Percentiles rank a stretch among this genome's conserved stretches.
phyloP scores from a whole-genome alignment of 768 basidiomycete genomes.

The Suillus luteus region DNA sequence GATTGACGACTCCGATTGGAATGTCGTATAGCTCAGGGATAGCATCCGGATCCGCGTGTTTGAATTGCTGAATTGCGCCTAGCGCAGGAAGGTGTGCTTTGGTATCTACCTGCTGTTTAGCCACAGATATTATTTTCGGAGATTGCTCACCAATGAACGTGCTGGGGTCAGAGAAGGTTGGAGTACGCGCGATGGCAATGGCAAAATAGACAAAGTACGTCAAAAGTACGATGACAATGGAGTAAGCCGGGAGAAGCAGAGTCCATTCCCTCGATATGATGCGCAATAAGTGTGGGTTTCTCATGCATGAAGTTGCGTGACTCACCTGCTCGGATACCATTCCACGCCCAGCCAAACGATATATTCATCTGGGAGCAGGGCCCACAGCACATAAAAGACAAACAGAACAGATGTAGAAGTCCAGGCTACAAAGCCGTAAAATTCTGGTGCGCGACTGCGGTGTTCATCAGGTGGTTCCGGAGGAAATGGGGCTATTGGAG shows the following conservation, averaged over 20 bases:
- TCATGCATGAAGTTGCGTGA: slow-evolving; percentile 3
- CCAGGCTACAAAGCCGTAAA: slow-evolving; percentile 91
- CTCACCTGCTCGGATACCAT: slow-evolving; percentile 89
- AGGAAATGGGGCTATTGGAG: slow-evolving; percentile 48
- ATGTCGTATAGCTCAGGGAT: slow-evolving; percentile 78
- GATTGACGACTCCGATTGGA: slow-evolving; percentile 79
- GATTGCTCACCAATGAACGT: slow-evolving; percentile 62
- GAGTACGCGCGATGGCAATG: slow-evolving; percentile 71
- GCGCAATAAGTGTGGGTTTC: slow-evolving; percentile 8
- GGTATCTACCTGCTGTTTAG: slow-evolving; percentile 47
- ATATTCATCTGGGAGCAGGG: slow-evolving; percentile 70
- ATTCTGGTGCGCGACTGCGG: slow-evolving; percentile 76
- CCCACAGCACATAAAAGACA: slow-evolving; percentile 76
- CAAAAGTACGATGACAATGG: slow-evolving; percentile 66
- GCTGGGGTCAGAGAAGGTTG: slow-evolving; percentile 64
- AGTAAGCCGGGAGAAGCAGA: slow-evolving; percentile 77
- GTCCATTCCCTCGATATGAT: slow-evolving; percentile 75
- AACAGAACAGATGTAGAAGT: slow-evolving; percentile 74
- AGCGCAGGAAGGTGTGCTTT: slow-evolving; percentile 51
- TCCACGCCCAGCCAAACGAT: slow-evolving; percentile 66
- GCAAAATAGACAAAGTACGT: slow-evolving; percentile 80
- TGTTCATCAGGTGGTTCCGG: slow-evolving; percentile 41
- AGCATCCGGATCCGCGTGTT: slow-evolving; percentile 45
- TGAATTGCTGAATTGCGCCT: slow-evolving; percentile 47
- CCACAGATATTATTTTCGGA: slow-evolving; percentile 16